Percentiles rank a stretch among this genome's conserved stretches.
Conservation (phyloP, 2,329 filamentous ascomycete species). For the Xylaria sp. region DNA sequence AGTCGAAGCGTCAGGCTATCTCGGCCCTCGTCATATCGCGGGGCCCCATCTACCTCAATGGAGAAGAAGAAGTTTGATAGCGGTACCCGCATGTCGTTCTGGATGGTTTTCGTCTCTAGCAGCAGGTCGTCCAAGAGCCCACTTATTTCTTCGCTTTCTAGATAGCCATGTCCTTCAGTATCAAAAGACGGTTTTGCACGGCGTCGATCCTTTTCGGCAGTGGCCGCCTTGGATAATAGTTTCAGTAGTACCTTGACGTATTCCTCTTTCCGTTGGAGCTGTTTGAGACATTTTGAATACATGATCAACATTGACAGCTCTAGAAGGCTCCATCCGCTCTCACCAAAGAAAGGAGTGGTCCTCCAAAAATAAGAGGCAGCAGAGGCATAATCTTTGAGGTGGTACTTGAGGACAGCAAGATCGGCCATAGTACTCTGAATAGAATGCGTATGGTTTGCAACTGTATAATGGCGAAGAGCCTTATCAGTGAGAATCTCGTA, state of each 20-base stretch:
- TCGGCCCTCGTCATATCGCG: slow-evolving; percentile 73
- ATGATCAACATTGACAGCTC: slow-evolving; percentile 87
- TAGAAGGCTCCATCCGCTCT: slow-evolving; percentile 79
- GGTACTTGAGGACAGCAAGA: slow-evolving; percentile 84
- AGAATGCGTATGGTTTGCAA: slow-evolving; percentile 81
- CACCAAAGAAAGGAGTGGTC: slow-evolving; percentile 81
- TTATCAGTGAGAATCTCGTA: slow-evolving; percentile 85
- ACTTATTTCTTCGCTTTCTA: slow-evolving; percentile 53
- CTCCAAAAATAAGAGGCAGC: slow-evolving; percentile 82
- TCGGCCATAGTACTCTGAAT: slow-evolving; percentile 83
- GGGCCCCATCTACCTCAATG: slow-evolving; percentile 72
- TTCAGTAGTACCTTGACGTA: slow-evolving; percentile 81
- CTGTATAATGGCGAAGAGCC: slow-evolving; percentile 82
- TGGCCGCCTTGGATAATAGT: slow-evolving; percentile 74
- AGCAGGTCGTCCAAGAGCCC: slow-evolving; percentile 62
- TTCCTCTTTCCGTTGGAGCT: slow-evolving; percentile 79
- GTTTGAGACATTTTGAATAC: slow-evolving; percentile 83
- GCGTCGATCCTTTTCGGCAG: slow-evolving; percentile 62
- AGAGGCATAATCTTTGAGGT: slow-evolving; percentile 75
- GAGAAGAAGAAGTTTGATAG: slow-evolving; percentile 79
- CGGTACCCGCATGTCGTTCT: slow-evolving; percentile 72
- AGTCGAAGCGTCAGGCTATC: slow-evolving; percentile 81
- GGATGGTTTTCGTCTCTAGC: slow-evolving; percentile 55
- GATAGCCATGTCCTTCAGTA: slow-evolving; percentile 51
- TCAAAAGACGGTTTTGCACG: slow-evolving; percentile 52